Evolutionary conservation across 2,329 filamentous ascomycete species (phyloP), one percentile per base, ranked within the genome.

Genomic region (Alternaria triticina): DNA sequence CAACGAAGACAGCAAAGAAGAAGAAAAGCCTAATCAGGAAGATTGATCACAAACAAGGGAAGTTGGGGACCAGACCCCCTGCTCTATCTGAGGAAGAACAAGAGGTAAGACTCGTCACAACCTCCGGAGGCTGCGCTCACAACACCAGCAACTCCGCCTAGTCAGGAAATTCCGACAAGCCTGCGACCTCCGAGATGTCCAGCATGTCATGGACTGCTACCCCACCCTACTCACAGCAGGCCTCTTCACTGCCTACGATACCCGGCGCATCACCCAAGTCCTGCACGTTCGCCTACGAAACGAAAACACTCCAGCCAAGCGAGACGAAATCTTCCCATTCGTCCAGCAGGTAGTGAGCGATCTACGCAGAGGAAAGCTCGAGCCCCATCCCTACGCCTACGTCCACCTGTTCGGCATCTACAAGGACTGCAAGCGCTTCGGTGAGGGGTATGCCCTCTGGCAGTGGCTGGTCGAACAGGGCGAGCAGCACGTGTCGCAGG

Each of bases 361-460:
- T 65, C 70, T 85, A 10, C 70, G 74, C 28, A 70, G 67, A 3
- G 78, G 78, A 5, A 54, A 67, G 1, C 62, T 83, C 10, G 72
- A 74, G 17, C 79, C 82, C 10, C 73, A 80, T 64, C 64, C 75
- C n/a, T 57, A 68, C 49, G 78, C 83, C 50, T 78, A 81, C 66
- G 65, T 85, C n/a, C 83, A 85, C 66, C 67, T 86, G 15, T 72
- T 87, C 30, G 78, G 78, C 30, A 79, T 83, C 47, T 83, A 82
- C 72, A 85, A 84, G 63, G 82, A 85, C 64, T 73, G 77, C 30
- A 75, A 77, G n/a, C 75, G 77, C 43, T 83, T 77, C 62, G 68
- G 77, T 5, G 68, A 76, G 49, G 82, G 79, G 6, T 66, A 71
- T 23, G 69, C 74, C 3, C 83, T 86, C 64, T 87, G 85, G 85